Percentiles rank a stretch among this genome's conserved stretches.
Conservation (phyloP, 108 stramenopile species). For the Bacterosira constricta region DNA sequence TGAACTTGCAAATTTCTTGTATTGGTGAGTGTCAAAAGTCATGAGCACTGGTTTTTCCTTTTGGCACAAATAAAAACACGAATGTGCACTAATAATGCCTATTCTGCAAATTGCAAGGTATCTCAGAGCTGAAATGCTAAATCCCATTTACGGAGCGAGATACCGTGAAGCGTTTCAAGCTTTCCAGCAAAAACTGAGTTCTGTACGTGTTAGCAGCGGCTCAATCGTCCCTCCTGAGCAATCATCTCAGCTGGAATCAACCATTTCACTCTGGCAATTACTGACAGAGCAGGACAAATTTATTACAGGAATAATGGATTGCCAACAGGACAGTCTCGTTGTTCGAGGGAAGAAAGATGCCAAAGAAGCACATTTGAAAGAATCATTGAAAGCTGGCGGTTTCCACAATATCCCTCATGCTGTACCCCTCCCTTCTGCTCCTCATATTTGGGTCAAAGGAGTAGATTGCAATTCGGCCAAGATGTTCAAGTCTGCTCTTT, state of each 20-base stretch:
- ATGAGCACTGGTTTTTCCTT: no score
- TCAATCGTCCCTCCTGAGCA: slow-evolving; percentile 13
- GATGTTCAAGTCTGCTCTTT: slow-evolving; percentile 95
- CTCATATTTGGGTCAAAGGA: slow-evolving; percentile 79
- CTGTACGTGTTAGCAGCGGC: slow-evolving; percentile 31
- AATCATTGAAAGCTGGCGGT: slow-evolving; percentile 67
- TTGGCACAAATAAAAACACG: no score
- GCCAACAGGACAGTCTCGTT: slow-evolving; percentile 67
- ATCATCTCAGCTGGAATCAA: not conserved
- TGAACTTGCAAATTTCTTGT: slow-evolving; percentile 92
- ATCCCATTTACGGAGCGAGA: slow-evolving; percentile 82
- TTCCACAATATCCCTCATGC: slow-evolving; percentile 56
- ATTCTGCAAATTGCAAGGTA: no score
- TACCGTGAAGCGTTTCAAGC: slow-evolving; percentile 82
- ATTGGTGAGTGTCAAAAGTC: slow-evolving; percentile 78
- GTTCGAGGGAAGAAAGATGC: slow-evolving; percentile 83
- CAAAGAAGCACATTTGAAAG: slow-evolving; percentile 84
- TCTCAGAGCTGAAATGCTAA: slow-evolving; percentile 86
- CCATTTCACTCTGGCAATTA: slow-evolving; percentile 71
- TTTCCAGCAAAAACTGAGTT: slow-evolving; percentile 60
- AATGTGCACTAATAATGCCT: no score
- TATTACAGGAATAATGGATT: slow-evolving; percentile 83
- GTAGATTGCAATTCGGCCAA: slow-evolving; percentile 64
- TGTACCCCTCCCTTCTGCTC: slow-evolving; percentile 95
- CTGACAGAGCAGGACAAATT: slow-evolving; percentile 81